Evolutionary conservation across 768 basidiomycete genomes (phyloP), one percentile per base, ranked within the genome.

Genomic region (Fistulinella prunicolor): DNA sequence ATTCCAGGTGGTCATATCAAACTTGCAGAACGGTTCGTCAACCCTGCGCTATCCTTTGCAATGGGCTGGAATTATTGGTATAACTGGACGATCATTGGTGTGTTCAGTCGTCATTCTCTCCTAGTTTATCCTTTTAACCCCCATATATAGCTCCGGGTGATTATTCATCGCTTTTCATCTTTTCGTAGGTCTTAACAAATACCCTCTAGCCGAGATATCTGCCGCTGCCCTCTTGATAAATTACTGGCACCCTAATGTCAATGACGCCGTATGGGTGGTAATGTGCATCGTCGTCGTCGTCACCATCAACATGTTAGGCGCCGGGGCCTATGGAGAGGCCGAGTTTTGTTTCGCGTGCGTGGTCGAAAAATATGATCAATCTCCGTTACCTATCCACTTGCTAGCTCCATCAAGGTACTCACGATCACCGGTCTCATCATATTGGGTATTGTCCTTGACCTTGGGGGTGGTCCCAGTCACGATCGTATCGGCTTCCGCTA

Each of bases 401-500:
- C 20, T 38, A 70, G 80, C 4, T 90, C 88, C 8, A 90, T 95
- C 72, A 94, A 94, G 67, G 87, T 95, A n/a, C 67, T 94, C 52
- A 86, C 88, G 0, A 88, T 93, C 55, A 77, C 74, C 4, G 89
- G 85, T 49, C 73, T 82, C 30, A 83, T 83, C 44, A 81, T 85
- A 51, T 61, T 85, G n/a, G 83, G 83, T 9, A 73, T 84, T 7
- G 73, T 94, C 26, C 71, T 95, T 53, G 90, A 93, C 63, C 82
- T 92, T 35, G 94, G 94, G 53, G 93, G 91, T 49, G 94, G 89
- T 3, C 93, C 92, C 7, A 68, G 79, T 57, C 85, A 87, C 59
- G 88, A 90, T 60, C 79, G 88, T 35, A 60, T 78, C 51, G 71
- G 70, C 17, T 73, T 68, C 65, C 64, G 70, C 4, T 90, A 86